These are phyloP conservation scores for Macrophomina pseudophaseolina DNA, from an alignment of 2,329 filamentous ascomycete species.

Conservation along the genomic window DNA sequence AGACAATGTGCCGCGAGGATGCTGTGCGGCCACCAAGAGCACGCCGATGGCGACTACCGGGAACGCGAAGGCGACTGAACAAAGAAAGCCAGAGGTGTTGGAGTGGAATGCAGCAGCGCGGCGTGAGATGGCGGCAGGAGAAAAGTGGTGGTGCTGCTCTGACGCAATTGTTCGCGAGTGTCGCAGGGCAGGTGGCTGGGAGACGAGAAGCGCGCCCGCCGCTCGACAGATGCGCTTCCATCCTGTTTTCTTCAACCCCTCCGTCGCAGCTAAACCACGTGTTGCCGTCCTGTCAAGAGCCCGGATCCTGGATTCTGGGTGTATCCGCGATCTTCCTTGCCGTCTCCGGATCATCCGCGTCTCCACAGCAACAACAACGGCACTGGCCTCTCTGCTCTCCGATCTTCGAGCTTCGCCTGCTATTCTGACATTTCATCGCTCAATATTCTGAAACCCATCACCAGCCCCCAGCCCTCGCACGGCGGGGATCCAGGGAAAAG, in stretches of 20 bases:
- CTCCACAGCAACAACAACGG: conserved; percentile 14
- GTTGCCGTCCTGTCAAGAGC: not conserved
- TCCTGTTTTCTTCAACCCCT: not conserved
- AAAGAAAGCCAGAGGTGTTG: not conserved
- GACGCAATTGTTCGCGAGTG: conserved; percentile 13
- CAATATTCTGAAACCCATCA: no score
- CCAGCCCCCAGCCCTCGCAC: no score
- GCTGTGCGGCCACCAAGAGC: not conserved
- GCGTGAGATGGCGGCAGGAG: not conserved
- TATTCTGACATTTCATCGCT: no score
- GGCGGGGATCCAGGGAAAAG: no score
- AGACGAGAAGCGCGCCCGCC: not conserved
- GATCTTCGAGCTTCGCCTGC: no score
- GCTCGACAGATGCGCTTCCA: not conserved
- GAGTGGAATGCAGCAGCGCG: not conserved
- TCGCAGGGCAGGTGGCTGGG: conserved; percentile 13
- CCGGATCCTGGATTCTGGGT: not conserved
- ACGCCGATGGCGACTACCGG: not conserved
- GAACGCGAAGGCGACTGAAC: not conserved
- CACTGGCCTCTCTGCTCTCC: conserved; percentile 9
- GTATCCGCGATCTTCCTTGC: conserved; percentile 17
- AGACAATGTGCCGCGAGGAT: not conserved
- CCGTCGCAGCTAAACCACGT: not conserved
- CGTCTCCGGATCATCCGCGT: conserved; percentile 18
- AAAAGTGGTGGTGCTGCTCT: not conserved